Conservation (phyloP, 208 protist genomes). For the Acanthamoeba royreba region DNA sequence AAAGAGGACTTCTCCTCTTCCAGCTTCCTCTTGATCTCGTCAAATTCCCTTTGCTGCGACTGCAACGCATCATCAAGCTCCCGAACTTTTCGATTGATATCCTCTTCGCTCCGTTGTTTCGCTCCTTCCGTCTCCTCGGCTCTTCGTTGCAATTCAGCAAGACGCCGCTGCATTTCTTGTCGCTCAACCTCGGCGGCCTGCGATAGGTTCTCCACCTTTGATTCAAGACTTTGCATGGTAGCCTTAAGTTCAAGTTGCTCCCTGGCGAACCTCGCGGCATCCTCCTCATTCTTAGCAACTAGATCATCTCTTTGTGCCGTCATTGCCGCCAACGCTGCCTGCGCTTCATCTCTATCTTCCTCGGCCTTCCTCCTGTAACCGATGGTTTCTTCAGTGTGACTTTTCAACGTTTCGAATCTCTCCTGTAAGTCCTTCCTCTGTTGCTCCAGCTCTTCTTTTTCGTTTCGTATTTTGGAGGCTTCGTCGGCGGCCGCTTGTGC, state of each 20-base stretch:
- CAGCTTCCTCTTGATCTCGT: not conserved
- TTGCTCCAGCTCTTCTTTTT: not conserved
- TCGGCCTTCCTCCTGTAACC: not conserved
- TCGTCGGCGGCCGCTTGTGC: not conserved
- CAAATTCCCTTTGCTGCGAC: not conserved
- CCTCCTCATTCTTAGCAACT: not conserved
- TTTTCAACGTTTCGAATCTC: not conserved
- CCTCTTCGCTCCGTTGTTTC: not conserved
- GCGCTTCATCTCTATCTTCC: not conserved
- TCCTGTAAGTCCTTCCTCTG: not conserved
- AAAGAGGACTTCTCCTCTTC: not conserved
- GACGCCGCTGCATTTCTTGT: not conserved
- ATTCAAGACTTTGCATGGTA: not conserved
- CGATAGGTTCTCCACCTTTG: not conserved
- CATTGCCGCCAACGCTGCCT: not conserved
- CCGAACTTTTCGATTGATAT: not conserved
- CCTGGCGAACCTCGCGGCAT: too few relatives aligned
- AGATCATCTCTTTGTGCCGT: not conserved
- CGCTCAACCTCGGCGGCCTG: not conserved
- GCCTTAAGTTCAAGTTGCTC: not conserved
- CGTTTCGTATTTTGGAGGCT: not conserved
- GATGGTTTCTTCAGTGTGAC: not conserved
- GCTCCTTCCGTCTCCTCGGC: not conserved
- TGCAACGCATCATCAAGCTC: not conserved
- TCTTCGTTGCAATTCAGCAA: not conserved